phyloP scores from a whole-genome alignment of 352 stramenopile species.

The Phytophthora quininea region DNA sequence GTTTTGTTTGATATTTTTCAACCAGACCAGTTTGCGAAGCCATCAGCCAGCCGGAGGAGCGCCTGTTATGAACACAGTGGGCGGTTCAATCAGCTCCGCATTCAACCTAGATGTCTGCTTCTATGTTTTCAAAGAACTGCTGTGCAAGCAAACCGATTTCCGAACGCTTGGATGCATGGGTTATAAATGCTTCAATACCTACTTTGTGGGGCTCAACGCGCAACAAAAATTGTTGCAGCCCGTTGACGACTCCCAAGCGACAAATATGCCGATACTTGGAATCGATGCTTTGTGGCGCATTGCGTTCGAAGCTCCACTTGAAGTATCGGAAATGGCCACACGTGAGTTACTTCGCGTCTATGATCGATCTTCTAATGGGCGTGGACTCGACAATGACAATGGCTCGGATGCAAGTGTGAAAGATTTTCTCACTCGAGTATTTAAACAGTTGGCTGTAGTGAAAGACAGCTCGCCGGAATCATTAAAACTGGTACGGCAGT shows the following conservation, averaged over 20 bases:
- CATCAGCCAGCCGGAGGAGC: constrained; percentile 37
- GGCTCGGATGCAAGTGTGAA: constrained; percentile 50
- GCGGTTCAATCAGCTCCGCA: constrained; percentile 65
- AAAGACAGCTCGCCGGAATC: constrained; percentile 52
- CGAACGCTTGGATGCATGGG: constrained; percentile 69
- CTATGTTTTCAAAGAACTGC: constrained; percentile 84
- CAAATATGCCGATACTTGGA: constrained; percentile 53
- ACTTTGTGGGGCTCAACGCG: constrained; percentile 82
- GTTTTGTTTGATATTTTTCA: constrained; percentile 86
- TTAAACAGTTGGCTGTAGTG: constrained; percentile 68
- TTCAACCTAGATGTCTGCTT: constrained; percentile 80
- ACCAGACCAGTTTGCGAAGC: constrained; percentile 71
- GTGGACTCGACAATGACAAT: constrained; percentile 9
- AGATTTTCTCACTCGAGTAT: constrained; percentile 85
- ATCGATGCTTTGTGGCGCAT: constrained; percentile 87
- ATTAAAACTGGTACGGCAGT: constrained; percentile 80
- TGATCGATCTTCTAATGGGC: constrained; percentile 55
- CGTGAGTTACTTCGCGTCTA: constrained; percentile 84
- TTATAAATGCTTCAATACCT: constrained; percentile 90
- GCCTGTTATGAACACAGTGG: constrained; percentile 21
- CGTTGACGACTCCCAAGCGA: constrained; percentile 17
- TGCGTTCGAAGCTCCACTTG: constrained; percentile 76
- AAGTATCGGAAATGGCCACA: constrained; percentile 81
- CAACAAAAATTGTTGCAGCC: constrained; percentile 47
- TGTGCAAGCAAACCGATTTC: constrained; percentile 85